phyloP scores from a whole-genome alignment of 208 protist genomes.

The Leishmania major region DNA sequence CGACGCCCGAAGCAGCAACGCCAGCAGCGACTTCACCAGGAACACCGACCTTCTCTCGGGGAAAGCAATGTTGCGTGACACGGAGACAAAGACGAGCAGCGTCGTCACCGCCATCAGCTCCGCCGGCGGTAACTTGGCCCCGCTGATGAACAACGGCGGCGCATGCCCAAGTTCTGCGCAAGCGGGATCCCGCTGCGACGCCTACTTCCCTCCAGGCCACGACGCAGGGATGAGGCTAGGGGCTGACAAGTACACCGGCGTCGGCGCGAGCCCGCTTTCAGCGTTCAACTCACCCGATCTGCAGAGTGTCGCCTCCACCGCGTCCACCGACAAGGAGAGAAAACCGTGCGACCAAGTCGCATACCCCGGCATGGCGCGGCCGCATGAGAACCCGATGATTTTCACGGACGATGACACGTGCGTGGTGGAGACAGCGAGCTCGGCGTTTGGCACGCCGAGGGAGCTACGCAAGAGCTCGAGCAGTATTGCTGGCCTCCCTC shows the following conservation, averaged over 20 bases:
- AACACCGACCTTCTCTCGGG: neutral
- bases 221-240: conserved; percentile 26
- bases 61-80: neutral
- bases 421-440: conserved; percentile 19
- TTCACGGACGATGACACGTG: conserved; percentile 31
- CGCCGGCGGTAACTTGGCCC: neutral
- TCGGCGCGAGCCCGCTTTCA: conserved; percentile 12
- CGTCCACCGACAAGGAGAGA: neutral
- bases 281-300: conserved; percentile 3
- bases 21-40: neutral
- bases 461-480: conserved; percentile 9
- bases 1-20: neutral
- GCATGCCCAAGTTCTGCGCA: neutral
- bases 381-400: neutral
- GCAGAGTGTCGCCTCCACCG: conserved; percentile 20
- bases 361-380: neutral
- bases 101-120: neutral
- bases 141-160: neutral
- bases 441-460: conserved; percentile 23
- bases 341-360: no score
- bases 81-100: neutral
- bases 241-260: conserved; percentile 23
- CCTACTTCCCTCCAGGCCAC: conserved; percentile 27
- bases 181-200: neutral
- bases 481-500: conserved; percentile 10